Evolutionary conservation across 2,329 filamentous ascomycete genomes (phyloP), one percentile per base, ranked within the genome.

Genomic region (Cladorrhinum sp.): DNA sequence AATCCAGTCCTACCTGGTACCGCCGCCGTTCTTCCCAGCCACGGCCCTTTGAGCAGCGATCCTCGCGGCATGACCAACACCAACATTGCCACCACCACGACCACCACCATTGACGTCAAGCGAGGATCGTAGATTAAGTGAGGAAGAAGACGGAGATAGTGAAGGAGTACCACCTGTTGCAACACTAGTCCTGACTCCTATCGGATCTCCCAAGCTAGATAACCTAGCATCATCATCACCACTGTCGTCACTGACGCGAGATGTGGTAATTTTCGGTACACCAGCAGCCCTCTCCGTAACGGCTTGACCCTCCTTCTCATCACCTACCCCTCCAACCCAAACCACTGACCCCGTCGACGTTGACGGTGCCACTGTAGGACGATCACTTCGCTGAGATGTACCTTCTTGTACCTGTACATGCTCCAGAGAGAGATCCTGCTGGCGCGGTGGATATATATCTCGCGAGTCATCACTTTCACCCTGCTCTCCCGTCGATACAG

Each of bases 321-420:
- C 29, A 32, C 7, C 29, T 6, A 6, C 29, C 6, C 29, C 29
- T 7, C 41, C 41, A 20, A 45, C 10, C 41, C 41, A 45, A 45
- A 45, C 41, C n/a, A 59, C 57, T 6, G 57, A 59, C 12, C 50
- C 29, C n/a, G 57, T 54, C 7, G 57, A 59, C n/a, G 50, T 54
- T 5, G 57, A 59, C 18, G 50, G 50, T 2, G 32, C 24, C 20
- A 59, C 41, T n/a, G 18, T 36, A 36, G 32, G 7, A 36, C 32
- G 32, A 36, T 13, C 9, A 12, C 32, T 13, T 12, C 8, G 8
- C 32, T 36, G 4, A 36, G 12, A 45, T 4, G 41, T 45, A 22
- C 8, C 41, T 45, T 45, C n/a, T 45, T 45, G 41, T 22, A 45
- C 41, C 4, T 45, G 41, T 12, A 16, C 29, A 22, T 55, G 18